Percentiles rank a stretch among this genome's conserved stretches.
phyloP scores from a whole-genome alignment of 768 basidiomycete species.

The Cantharellus cinnabarinus region DNA sequence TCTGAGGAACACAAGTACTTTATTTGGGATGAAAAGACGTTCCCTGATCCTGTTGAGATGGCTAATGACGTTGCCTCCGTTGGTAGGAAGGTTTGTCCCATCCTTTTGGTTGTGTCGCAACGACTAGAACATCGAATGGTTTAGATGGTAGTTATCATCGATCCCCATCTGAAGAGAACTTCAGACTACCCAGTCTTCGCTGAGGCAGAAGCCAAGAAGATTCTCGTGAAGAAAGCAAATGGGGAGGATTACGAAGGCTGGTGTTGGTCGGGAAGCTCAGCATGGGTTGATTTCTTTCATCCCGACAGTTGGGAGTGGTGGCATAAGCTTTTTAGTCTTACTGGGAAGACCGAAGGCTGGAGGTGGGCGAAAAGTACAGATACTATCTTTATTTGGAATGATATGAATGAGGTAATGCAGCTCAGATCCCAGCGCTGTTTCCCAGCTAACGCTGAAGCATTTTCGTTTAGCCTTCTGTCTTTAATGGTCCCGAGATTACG shows the following conservation, averaged over 20 bases:
- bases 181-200: slow-evolving; percentile 65
- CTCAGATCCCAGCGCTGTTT: slow-evolving; percentile 6
- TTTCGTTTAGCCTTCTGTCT: slow-evolving; percentile 66
- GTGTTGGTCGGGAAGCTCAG: slow-evolving; percentile 95
- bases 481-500: slow-evolving; percentile 93
- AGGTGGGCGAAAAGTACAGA: slow-evolving; percentile 65
- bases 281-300: slow-evolving; percentile 97
- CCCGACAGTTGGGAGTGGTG: slow-evolving; percentile 81
- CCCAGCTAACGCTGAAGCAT: neutral
- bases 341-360: slow-evolving; percentile 27
- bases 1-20: slow-evolving; percentile 89
- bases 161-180: slow-evolving; percentile 84
- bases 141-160: slow-evolving; percentile 94
- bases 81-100: slow-evolving; percentile 54
- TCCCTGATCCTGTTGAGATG: slow-evolving; percentile 93
- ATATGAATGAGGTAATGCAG: slow-evolving; percentile 80
- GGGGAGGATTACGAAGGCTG: slow-evolving; percentile 77
- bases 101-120: neutral
- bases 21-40: slow-evolving; percentile 81
- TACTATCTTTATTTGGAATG: slow-evolving; percentile 89
- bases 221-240: slow-evolving; percentile 65
- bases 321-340: slow-evolving; percentile 59
- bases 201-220: slow-evolving; percentile 56
- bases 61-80: slow-evolving; percentile 65
- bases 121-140: neutral